Evolutionary conservation across 306 rosid species (phyloP).

Genomic region (Dalbergia cultrata): DNA sequence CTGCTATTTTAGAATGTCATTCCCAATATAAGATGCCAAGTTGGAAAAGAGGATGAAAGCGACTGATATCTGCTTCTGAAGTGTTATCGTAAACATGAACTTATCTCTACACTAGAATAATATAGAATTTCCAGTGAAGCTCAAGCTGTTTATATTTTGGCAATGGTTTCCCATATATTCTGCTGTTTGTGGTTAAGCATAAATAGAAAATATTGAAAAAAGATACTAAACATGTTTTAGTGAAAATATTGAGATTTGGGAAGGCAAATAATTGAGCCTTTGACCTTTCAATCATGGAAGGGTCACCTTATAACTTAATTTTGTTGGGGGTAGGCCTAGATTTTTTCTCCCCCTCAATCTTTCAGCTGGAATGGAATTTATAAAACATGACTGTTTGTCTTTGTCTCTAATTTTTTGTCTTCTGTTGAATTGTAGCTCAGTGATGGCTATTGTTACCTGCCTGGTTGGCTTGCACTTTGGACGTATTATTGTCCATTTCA

Average conservation of each 20-base stretch:
- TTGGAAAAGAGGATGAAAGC: neutral
- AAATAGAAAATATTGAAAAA: neutral
- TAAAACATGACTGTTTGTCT: neutral
- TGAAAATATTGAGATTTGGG: neutral
- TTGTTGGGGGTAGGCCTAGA: neutral
- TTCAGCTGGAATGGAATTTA: neutral
- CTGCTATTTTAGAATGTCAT: neutral
- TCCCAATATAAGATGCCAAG: neutral
- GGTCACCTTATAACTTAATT: neutral
- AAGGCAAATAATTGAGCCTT: neutral
- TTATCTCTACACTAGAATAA: neutral
- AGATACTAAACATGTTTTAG: no score
- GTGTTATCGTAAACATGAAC: neutral
- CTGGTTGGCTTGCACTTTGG: conserved; percentile 93
- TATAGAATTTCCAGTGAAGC: neutral
- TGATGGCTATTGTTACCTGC: conserved; percentile 96
- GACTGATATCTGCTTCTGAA: neutral
- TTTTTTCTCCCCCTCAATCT: neutral
- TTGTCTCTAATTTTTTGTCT: conserved; percentile 33
- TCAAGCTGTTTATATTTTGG: neutral
- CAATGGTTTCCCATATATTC: neutral
- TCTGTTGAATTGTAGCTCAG: conserved; percentile 61
- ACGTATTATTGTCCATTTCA: conserved; percentile 85
- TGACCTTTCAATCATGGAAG: neutral
- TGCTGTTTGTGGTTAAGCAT: neutral